phyloP scores from a whole-genome alignment of 169 alveolate genomes.

The Cryptosporidium parvum region DNA sequence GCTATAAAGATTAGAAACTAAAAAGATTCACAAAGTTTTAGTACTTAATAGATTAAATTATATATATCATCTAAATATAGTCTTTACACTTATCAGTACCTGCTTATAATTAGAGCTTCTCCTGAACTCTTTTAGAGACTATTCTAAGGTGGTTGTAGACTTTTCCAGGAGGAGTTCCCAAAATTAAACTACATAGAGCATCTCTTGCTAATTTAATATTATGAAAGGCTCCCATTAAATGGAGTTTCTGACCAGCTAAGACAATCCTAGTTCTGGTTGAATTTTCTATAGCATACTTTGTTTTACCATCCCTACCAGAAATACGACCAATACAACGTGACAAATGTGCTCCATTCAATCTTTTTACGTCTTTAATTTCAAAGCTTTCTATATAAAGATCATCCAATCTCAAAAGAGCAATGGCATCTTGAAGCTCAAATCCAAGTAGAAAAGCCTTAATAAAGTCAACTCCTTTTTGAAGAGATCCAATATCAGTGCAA shows the following conservation, averaged over 20 bases:
- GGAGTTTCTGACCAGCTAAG: constrained; percentile 83
- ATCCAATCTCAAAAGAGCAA: constrained; percentile 97
- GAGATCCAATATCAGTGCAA: constrained; percentile 83
- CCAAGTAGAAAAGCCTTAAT: constrained; percentile 98
- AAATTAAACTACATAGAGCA: constrained; percentile 96
- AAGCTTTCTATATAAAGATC: constrained; percentile 97
- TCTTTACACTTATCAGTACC: background rate
- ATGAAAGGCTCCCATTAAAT: constrained; percentile 90
- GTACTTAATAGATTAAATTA: constrained; percentile 11
- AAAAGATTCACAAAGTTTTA: background rate
- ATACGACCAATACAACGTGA: constrained; percentile 98
- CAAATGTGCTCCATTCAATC: constrained; percentile 97
- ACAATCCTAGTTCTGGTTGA: constrained; percentile 99
- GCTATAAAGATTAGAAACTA: background rate
- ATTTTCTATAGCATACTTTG: constrained; percentile 98
- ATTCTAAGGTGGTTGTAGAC: constrained; percentile 94
- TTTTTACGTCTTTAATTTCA: constrained; percentile 97
- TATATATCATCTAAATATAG: constrained; percentile 9
- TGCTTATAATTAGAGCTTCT: constrained; percentile 82
- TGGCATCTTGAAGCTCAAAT: constrained; percentile 97
- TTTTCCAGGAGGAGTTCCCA: constrained; percentile 98
- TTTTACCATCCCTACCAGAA: constrained; percentile 99
- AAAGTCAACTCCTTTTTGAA: constrained; percentile 95
- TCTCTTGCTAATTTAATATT: constrained; percentile 97
- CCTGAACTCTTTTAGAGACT: constrained; percentile 92